Evolutionary conservation across 2,329 filamentous ascomycete genomes (phyloP).

Genomic region (Tolypocladium endophyticum): DNA sequence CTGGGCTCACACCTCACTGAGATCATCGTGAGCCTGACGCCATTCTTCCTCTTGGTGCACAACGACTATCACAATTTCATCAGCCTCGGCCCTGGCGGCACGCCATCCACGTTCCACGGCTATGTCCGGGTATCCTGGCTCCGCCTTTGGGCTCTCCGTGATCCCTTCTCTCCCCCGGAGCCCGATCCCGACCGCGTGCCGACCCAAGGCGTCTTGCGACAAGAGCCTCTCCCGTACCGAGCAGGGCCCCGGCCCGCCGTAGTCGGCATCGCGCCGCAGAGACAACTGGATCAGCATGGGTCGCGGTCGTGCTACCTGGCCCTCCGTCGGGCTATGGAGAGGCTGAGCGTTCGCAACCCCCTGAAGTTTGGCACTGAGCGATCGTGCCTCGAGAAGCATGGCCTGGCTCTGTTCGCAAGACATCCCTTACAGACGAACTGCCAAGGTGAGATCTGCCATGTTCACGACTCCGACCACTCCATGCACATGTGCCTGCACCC

Average conservation of each 20-base stretch:
- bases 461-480: conserved; percentile 65
- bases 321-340: conserved; percentile 42
- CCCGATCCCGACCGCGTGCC: conserved; percentile 41
- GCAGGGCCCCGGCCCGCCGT: conserved; percentile 54
- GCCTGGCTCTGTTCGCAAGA: conserved; percentile 61
- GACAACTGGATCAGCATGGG: conserved; percentile 62
- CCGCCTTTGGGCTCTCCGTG: conserved; percentile 57
- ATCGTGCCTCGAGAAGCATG: conserved; percentile 75
- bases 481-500: conserved; percentile 76
- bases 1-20: conserved; percentile 37
- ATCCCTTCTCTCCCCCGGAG: conserved; percentile 54
- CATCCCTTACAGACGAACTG: conserved; percentile 59
- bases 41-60: conserved; percentile 41
- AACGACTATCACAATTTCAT: conserved; percentile 70
- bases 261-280: conserved; percentile 69
- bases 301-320: conserved; percentile 40
- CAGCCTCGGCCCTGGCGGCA: conserved; percentile 69
- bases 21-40: conserved; percentile 37
- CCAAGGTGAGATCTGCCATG: conserved; percentile 73
- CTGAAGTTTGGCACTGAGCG: conserved; percentile 48
- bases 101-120: conserved; percentile 60
- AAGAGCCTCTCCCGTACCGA: conserved; percentile 45
- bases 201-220: conserved; percentile 46
- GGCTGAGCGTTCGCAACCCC: conserved; percentile 35
- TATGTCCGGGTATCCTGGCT: conserved; percentile 67